Evolutionary conservation across 768 basidiomycete genomes (phyloP).

Genomic region (Neoboletus magnificus): DNA sequence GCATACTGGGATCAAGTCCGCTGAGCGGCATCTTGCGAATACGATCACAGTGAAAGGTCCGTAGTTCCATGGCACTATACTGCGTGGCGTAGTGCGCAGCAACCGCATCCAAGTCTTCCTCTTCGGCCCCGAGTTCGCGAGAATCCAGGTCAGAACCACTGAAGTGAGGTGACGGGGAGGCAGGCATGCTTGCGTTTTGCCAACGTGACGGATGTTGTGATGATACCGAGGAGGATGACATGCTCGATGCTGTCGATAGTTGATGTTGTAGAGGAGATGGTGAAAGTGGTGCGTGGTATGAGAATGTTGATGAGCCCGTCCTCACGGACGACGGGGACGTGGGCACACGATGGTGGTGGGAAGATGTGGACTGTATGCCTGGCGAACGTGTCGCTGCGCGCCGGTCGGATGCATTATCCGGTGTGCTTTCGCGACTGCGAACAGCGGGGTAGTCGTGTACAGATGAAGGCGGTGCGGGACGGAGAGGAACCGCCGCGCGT

Average conservation of each 20-base stretch:
- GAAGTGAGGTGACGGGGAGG: slow-evolving; percentile 19
- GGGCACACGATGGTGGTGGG: slow-evolving; percentile 36
- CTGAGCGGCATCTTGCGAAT: slow-evolving; percentile 92
- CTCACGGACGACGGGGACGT: slow-evolving; percentile 52
- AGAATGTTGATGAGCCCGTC: slow-evolving; percentile 48
- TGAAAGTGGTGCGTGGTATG: slow-evolving; percentile 56
- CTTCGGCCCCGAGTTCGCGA: slow-evolving; percentile 34
- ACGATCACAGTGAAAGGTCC: slow-evolving; percentile 95
- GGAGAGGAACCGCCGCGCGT: slow-evolving; percentile 70
- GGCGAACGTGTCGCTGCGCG: slow-evolving; percentile 28
- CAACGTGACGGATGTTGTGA: slow-evolving; percentile 32
- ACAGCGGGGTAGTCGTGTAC: slow-evolving; percentile 20
- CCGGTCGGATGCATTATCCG: slow-evolving; percentile 29
- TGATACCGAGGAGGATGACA: slow-evolving; percentile 30
- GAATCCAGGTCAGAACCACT: slow-evolving; percentile 34
- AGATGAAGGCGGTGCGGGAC: slow-evolving; percentile 40
- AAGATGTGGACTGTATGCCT: slow-evolving; percentile 15
- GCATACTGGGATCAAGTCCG: slow-evolving; percentile 94
- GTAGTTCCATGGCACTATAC: slow-evolving; percentile 69
- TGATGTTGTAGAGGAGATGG: slow-evolving; percentile 68
- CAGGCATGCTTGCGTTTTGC: slow-evolving; percentile 25
- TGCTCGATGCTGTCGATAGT: slow-evolving; percentile 43
- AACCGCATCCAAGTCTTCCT: slow-evolving; percentile 39
- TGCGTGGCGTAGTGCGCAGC: slow-evolving; percentile 68
- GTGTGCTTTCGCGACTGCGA: slow-evolving; percentile 29